Evolutionary conservation across 208 protist genomes (phyloP), one percentile per base, ranked within the genome.

Genomic region (Endotrypanum monterogeii): DNA sequence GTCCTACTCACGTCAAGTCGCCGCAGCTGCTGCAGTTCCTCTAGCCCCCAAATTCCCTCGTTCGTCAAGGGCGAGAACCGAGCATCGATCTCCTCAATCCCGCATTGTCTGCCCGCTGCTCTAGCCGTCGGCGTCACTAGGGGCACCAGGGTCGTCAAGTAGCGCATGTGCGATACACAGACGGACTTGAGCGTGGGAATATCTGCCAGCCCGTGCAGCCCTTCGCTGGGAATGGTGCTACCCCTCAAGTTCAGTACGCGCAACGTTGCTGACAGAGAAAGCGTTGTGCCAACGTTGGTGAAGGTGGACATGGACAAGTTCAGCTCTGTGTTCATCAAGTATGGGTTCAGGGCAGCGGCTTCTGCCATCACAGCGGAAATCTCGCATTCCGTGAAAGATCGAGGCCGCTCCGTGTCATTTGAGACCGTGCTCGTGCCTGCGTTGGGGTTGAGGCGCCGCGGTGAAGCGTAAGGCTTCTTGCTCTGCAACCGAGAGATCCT

Each of bases 221-320:
- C 83, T 62, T 89, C 85, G 67, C 76, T 83, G 48, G 65, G 23
- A 32, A 85, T 78, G 9, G 85, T 85, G 80, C 85, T 89, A 56
- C 85, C 82, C 32, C 76, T 79, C 32, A 89, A 74, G 78, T 85
- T 85, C 56, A 89, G 71, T 35, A 85, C 79, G 16, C 83, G 83
- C 54, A 90, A 76, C 39, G 77, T 73, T 32, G 72, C 50, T n/a
- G 83, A 90, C 52, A 76, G 58, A 6, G 80, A 48, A 35, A 91
- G 82, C 41, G 67, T 73, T 8, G 66, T 2, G 44, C 86, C 85
- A 46, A 90, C 67, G 39, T 37, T 74, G 67, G 61, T 83, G 67
- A 93, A 87, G 28, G 83, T 90, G 28, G 85, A 87, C 73, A 87
- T 78, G 54, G 85, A 90, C 28, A 93, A 76, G 66, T 93, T 89